Conservation (phyloP, 371 early-diverging fungal species). For the Sporodiniella umbellata region DNA sequence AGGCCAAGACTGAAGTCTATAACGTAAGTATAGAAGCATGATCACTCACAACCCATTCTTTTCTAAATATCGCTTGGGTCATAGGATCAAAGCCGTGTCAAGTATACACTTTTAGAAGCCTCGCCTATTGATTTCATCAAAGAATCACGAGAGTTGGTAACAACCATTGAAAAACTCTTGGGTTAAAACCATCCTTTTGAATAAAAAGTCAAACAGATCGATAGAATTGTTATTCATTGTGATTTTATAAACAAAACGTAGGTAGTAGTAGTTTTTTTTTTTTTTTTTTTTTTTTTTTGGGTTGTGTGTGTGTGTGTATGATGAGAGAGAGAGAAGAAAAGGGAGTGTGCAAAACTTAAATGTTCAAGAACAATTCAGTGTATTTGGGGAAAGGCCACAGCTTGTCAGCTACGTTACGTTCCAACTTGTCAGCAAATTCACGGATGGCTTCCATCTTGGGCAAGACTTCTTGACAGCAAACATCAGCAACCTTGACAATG, state of each 20-base stretch:
- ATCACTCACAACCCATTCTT: too few relatives aligned
- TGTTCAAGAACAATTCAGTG: slow-evolving; percentile 87
- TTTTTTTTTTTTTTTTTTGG: not conserved
- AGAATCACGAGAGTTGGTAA: slow-evolving; percentile 51
- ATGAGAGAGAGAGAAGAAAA: not conserved
- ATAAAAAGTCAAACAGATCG: not conserved
- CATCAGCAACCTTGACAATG: slow-evolving; percentile 64
- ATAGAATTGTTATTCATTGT: not conserved
- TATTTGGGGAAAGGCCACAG: slow-evolving; percentile 96
- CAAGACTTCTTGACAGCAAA: slow-evolving; percentile 57
- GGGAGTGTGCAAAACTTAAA: slow-evolving; percentile 26
- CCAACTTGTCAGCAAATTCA: slow-evolving; percentile 72
- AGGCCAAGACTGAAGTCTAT: slow-evolving; percentile 80
- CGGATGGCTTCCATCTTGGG: slow-evolving; percentile 77
- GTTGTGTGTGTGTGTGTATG: not conserved
- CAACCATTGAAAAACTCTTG: slow-evolving; percentile 39
- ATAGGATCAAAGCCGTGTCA: slow-evolving; percentile 61
- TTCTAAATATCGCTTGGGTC: too few relatives aligned
- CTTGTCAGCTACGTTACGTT: slow-evolving; percentile 82
- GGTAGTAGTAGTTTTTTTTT: not conserved
- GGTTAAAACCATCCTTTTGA: too few relatives aligned
- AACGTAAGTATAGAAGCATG: slow-evolving; percentile 53
- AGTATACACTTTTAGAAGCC: slow-evolving; percentile 45
- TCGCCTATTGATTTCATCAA: slow-evolving; percentile 59
- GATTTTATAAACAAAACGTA: not conserved